Evolutionary conservation across 2,329 filamentous ascomycete genomes (phyloP).

Genomic region (Calonectria multiphialidica): DNA sequence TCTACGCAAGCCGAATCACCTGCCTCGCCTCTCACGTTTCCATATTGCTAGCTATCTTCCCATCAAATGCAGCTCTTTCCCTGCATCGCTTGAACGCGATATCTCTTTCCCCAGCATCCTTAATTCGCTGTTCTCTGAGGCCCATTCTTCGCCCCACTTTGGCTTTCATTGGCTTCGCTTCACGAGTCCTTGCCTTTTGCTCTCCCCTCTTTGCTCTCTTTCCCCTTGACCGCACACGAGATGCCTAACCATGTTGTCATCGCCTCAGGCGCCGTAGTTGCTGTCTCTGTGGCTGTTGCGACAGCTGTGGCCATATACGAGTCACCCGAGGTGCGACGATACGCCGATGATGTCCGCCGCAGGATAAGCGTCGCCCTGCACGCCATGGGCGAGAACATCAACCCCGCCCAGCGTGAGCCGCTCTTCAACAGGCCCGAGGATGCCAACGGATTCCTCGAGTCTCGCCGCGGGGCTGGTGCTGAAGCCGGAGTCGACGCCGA

Average conservation of each 20-base stretch:
- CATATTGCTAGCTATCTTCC: not conserved
- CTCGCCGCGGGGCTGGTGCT: slow-evolving; percentile 55
- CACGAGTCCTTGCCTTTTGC: not conserved
- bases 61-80: slow-evolving; percentile 1
- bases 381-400: slow-evolving; percentile 68
- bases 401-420: slow-evolving; percentile 62
- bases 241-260: slow-evolving; percentile 71
- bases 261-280: slow-evolving; percentile 69
- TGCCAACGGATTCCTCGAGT: slow-evolving; percentile 72
- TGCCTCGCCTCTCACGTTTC: slow-evolving; percentile 11
- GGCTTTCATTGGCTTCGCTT: not conserved
- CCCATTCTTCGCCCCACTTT: slow-evolving; percentile 13
- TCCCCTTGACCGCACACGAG: not conserved
- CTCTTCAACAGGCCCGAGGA: slow-evolving; percentile 76
- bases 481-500: slow-evolving; percentile 70
- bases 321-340: slow-evolving; percentile 72
- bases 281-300: slow-evolving; percentile 68
- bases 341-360: slow-evolving; percentile 71
- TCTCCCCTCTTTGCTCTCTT: not conserved
- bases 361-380: slow-evolving; percentile 72
- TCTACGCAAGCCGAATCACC: slow-evolving; percentile 24
- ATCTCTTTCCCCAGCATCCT: not conserved
- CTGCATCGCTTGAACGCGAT: slow-evolving; percentile 13
- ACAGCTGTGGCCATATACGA: slow-evolving; percentile 73
- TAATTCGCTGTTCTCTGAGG: not conserved